Evolutionary conservation across 2,329 filamentous ascomycete species (phyloP), one percentile per base, ranked within the genome.

Genomic region (Seiridium unicorne): DNA sequence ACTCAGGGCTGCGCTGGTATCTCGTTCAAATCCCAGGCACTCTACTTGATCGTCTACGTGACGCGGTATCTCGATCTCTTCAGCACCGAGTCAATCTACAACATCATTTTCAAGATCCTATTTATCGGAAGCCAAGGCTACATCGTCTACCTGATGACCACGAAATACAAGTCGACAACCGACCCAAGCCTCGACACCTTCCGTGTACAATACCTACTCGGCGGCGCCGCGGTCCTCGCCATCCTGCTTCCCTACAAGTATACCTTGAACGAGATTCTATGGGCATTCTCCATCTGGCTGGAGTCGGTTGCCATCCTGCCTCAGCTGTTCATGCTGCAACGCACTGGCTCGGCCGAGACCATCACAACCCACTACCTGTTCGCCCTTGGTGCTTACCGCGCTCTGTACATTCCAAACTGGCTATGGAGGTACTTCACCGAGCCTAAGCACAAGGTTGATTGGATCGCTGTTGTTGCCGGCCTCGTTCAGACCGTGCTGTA

Each of bases 291-390:
- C 58, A 97, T 99, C 75, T 99, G 95, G 95, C 86, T 99, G 38
- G 95, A 99, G 80, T 89, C 91, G 4, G 95, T 99, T 18, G 95
- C 95, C 57, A 99, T 99, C 68, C 84, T 99, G 62, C 95, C 95
- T 1, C 95, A 99, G 80, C 85, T 99, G 57, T 98, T 99, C 78
- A 96, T 99, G 92, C 84, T 99, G 64, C 95, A 99, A 79, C 85
- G 95, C 70, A 99, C 95, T 0, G 96, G 95, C 66, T 94, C 98
- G 79, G 96, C 95, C 9, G 95, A 99, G 79, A 97, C 95, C n/a
- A 99, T 99, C 72, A 99, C 95, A 10, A 97, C 93, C 1, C 94
- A 99, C 78, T 99, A 99, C 76, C 85, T 99, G 47, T 97, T 97
- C 72, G 94, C 96, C 11, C 83, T 99, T 44, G 95, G 95, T 40